Evolutionary conservation across 2,329 filamentous ascomycete species (phyloP).

Genomic region (Colletotrichum trifolii): DNA sequence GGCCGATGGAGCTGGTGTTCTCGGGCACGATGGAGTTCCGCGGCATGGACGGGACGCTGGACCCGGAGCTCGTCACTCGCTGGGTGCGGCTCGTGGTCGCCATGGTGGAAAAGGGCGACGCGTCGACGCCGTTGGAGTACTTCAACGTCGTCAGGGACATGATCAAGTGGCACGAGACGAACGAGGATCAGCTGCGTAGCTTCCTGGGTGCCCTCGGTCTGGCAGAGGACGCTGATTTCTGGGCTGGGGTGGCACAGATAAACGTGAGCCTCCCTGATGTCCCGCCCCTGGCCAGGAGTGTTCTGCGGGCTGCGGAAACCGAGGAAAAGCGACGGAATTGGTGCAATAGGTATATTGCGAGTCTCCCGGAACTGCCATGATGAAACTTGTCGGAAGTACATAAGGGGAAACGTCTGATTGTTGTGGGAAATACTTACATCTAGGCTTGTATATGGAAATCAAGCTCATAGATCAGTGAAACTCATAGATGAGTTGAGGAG

Average conservation of each 20-base stretch:
- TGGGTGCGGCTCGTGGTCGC: conserved; percentile 9
- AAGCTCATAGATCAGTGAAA: no score
- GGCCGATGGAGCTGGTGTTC: neutral
- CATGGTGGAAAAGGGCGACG: neutral
- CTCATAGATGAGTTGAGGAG: no score
- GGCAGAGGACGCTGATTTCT: neutral
- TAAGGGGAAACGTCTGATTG: no score
- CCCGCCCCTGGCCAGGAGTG: neutral
- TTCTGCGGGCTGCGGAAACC: neutral
- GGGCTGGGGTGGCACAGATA: neutral
- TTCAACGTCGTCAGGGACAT: neutral
- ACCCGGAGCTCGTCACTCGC: conserved; percentile 13
- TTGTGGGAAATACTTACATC: no score
- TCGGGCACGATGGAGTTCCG: conserved; percentile 28
- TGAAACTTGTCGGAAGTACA: no score
- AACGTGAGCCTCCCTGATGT: neutral
- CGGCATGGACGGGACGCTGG: conserved; percentile 21
- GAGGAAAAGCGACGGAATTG: no score
- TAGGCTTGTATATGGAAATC: no score
- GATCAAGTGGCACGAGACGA: neutral
- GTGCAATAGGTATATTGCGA: no score
- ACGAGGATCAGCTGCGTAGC: neutral
- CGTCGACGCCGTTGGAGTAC: neutral
- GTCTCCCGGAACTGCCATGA: no score
- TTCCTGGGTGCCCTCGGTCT: conserved; percentile 3